Base-by-base conservation (phyloP, 2,329 filamentous ascomycete genomes). In the Dothideomycetes sp. region DNA sequence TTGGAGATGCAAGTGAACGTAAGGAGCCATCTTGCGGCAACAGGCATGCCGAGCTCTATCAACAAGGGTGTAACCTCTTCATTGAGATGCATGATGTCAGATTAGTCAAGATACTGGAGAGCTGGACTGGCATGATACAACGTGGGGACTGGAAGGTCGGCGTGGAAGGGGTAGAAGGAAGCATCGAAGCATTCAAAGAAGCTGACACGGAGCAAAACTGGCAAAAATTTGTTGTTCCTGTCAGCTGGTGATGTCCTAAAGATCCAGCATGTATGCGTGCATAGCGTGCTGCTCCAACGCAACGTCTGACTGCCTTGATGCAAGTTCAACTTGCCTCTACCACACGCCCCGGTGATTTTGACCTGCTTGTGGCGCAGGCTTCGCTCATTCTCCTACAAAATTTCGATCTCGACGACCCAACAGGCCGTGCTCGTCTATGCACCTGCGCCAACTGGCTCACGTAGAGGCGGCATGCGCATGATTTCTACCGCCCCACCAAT, bases 211-310 rank as follows among this genome's bases (percentile, higher is more conserved):
- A 32, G 20, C 7, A 11, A 2, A 20, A 4, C 9, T 9, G 30
- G 30, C 2, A 16, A 12, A 32, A 32, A 3, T 32, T 32, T n/a
- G 16, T 20, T 3, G 11, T 32, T 12, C 30, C 30, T 8, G 2
- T 32, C n/a, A 11, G 4, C 8, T 32, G 30, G 31, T 33, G 11
- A 33, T 30, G 23, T 31, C 27, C 30, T 39, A n/a, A 31, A 18
- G 13, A 9, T 17, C 16, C 36, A 25, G 20, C 24, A 28, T 8
- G 25, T 25, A 19, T 39, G 36, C 27, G 12, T 17, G 25, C 30
- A 39, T 13, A 28, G 27, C n/a, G 32, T n/a, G n/a, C n/a, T 28
- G 10, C 16, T 35, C 11, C 27, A 25, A 20, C 15, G 23, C 17
- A 23, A 35, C 10, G 4, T 34, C 13, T 35, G 27, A 23, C n/a